Evolutionary conservation across 2,329 filamentous ascomycete species (phyloP), one percentile per base, ranked within the genome.

Genomic region (Tolypocladium paradoxum): DNA sequence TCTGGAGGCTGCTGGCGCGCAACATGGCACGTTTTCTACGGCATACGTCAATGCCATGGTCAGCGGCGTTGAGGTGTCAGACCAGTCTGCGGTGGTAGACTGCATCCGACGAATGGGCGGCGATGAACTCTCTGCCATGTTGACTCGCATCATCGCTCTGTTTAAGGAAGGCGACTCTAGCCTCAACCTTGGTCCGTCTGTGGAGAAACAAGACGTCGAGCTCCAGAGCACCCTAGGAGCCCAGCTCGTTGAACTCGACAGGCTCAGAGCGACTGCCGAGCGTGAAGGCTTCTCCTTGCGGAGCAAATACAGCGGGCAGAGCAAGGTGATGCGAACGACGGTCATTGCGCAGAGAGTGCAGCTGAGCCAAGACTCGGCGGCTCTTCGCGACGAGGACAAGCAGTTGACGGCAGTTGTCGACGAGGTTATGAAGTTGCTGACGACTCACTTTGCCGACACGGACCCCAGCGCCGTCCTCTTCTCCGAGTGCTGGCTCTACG

Each of bases 321-420:
- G 79, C 68, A 84, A 82, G 58, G 82, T 86, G 45, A 70, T 89
- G 40, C 78, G 89, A 46, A 89, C 88, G 1, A 92, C 88, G 0
- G 82, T 92, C 34, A 82, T 92, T 50, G 87, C 87, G 18, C 87
- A 92, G 63, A 87, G 88, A 64, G 87, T 93, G 20, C 84, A 90
- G 62, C 75, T 93, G 40, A 89, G 85, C 68, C 86, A 83, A 57
- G 84, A 90, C 64, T 84, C 84, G 58, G 83, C 87, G 1, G 75
- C 79, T 4, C 75, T 92, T 31, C 87, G 85, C 0, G 77, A 84
- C 46, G 76, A 85, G 58, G 88, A 92, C 68, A 82, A 80, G 57
- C 76, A 78, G 6, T 89, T 89, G 64, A 89, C 87, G 18, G 70
- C 74, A 27, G 68, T 88, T 12, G 75, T 91, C 5, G 80, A 86